Conservation (phyloP, 164 flowering plant species). For the Kalanchoe fedtschenkoi region DNA sequence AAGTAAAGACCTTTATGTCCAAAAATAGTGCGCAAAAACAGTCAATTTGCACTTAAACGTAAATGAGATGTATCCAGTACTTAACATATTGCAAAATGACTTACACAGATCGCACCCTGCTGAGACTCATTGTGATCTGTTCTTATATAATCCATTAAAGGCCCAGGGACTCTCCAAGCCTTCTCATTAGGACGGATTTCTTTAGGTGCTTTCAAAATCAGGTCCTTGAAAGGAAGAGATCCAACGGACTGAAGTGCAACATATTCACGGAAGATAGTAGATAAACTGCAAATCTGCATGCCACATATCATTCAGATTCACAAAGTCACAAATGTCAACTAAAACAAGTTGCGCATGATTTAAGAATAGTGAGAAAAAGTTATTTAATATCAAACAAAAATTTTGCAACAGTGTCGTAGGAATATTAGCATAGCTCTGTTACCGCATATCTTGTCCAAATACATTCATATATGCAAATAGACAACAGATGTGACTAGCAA, state of each 20-base stretch:
- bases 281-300: conserved; percentile 77
- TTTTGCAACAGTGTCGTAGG: background rate
- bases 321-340: background rate
- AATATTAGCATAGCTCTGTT: background rate
- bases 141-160: conserved; percentile 50
- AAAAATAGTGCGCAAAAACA: background rate
- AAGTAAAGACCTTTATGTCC: conserved; percentile 1
- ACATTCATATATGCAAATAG: background rate
- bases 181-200: conserved; percentile 26
- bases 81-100: conserved; percentile 11
- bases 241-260: conserved; percentile 54
- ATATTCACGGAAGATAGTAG: conserved; percentile 87
- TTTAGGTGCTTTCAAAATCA: conserved; percentile 51
- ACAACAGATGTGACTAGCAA: background rate
- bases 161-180: conserved; percentile 64
- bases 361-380: too few relatives aligned
- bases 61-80: background rate
- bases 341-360: background rate
- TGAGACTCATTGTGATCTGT: conserved; percentile 68
- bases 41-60: background rate
- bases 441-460: background rate
- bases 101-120: conserved; percentile 64
- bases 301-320: background rate
- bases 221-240: conserved; percentile 68
- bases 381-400: background rate